Percentiles rank a stretch among this genome's conserved stretches.
Conservation (phyloP, 2,329 filamentous ascomycete species). For the Pseudopyricularia cyperi region DNA sequence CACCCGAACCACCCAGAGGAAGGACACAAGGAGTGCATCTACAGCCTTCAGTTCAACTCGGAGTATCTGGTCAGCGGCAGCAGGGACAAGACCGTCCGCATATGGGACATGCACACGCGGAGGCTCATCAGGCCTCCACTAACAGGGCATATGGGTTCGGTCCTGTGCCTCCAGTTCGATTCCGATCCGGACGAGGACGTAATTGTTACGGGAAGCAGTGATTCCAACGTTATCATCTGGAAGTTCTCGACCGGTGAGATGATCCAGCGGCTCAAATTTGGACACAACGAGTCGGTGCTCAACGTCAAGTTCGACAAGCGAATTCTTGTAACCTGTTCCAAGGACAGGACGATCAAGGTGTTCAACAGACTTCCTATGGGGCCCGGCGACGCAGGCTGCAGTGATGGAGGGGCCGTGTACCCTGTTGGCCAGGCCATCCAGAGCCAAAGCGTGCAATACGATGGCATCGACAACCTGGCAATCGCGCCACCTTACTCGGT, state of each 20-base stretch:
- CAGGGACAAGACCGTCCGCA: slow-evolving; percentile 71
- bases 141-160: slow-evolving; percentile 67
- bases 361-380: slow-evolving; percentile 71
- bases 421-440: slow-evolving; percentile 38
- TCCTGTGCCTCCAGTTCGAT: slow-evolving; percentile 92
- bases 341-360: slow-evolving; percentile 93
- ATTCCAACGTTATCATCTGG: slow-evolving; percentile 85
- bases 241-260: slow-evolving; percentile 80
- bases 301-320: slow-evolving; percentile 87
- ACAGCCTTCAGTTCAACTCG: slow-evolving; percentile 79
- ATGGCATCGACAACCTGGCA: slow-evolving; percentile 33
- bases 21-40: slow-evolving; percentile 85
- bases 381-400: slow-evolving; percentile 45
- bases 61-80: slow-evolving; percentile 89
- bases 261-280: slow-evolving; percentile 60
- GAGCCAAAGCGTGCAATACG: slow-evolving; percentile 35
- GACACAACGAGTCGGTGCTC: slow-evolving; percentile 81
- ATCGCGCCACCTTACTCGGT: slow-evolving; percentile 56
- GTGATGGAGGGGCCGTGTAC: slow-evolving; percentile 25
- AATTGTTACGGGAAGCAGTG: slow-evolving; percentile 90
- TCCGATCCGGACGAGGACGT: slow-evolving; percentile 76
- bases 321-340: slow-evolving; percentile 91
- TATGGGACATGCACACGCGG: slow-evolving; percentile 79
- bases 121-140: slow-evolving; percentile 66
- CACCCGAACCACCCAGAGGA: slow-evolving; percentile 70